Evolutionary conservation across 1,139 yeast genomes (phyloP), one percentile per base, ranked within the genome.

Genomic region (Williopsis jadinii): DNA sequence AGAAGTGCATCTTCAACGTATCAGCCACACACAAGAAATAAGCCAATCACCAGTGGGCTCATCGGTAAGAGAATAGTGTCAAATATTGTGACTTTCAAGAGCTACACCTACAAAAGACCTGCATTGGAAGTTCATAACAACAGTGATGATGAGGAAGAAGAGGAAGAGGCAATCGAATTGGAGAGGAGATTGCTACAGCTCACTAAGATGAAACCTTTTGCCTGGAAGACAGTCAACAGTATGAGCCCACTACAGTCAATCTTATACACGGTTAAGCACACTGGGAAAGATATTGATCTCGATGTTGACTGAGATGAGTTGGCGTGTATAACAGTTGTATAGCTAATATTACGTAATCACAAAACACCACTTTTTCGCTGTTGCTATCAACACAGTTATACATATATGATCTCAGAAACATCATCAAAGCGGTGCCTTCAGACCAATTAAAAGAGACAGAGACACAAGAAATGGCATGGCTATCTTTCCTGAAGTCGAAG

Each of bases 401-500:
- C 24, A 6, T 19, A 19, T 5, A 19, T 6, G 24, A 19, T 19
- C 4, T 19, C 24, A 19, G 24, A 19, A 19, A 19, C 24, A 19
- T 19, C 24, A 19, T 6, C 24, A 19, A 19, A 19, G 6, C 4
- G 24, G 24, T 5, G 6, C 24, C 24, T 19, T 19, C 24, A 5
- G 6, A 6, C 24, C 24, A 19, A 19, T 19, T 19, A 5, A 19
- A 19, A 19, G 24, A 19, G 24, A 5, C 24, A 19, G 24, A 19
- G 24, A 19, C 6, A 19, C 6, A 19, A 4, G 24, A 12, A 19
- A 56, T 58, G 57, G 52, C 46, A 9, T 54, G 58, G 55, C 35
- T 53, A 11, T 50, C 57, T 5, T 51, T 53, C 31, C 65, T 70
- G 43, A 58, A 59, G 36, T 60, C 62, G 37, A 59, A 55, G 49